Base-by-base conservation (phyloP, 257 asterid species). In the Nicotiana tomentosiformis region DNA sequence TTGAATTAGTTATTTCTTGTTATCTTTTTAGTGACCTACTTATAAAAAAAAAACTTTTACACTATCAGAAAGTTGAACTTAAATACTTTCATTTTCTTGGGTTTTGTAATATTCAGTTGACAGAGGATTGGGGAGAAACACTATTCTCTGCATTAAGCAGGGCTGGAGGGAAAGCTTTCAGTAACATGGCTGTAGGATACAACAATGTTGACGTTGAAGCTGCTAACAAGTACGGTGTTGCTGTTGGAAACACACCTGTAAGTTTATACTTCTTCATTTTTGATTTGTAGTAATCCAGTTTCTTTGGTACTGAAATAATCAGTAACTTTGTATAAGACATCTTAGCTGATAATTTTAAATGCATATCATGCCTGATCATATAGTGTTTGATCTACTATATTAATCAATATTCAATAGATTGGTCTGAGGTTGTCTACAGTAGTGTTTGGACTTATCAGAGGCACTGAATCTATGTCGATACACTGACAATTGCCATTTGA, bases 121-220 rank as follows among this genome's bases (percentile, higher is more conserved):
- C 98, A 33, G 99, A 96, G 86, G 99, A 96, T 60, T 96, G 98
- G 98, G 97, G 98, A 10, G 98, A 93, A 85, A 92, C 88, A 2
- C 84, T 94, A 85, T 94, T 96, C 82, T 91, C 95, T 82, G 97
- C 98, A 49, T 84, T 94, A 93, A 96, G 98, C 91, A 90, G 78
- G 87, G 98, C 98, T 7, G 98, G 99, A 84, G 97, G 99, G 17
- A 96, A 87, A 84, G 98, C 99, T 64, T 96, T 96, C 88, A 94
- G 98, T 86, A 96, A 96, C 92, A 94, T 96, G 98, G 99, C 98
- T 77, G 99, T 96, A 12, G 99, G 99, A 33, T 94, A 96, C 86
- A 94, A 96, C 90, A 96, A 96, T 72, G 99, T 96, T 74, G 96
- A 96, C 78, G 97, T 93, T 77, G 84, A 90, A 86, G 97, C 97